Conservation (phyloP, 352 stramenopile species). For the Pilasporangium apinafurcum region DNA sequence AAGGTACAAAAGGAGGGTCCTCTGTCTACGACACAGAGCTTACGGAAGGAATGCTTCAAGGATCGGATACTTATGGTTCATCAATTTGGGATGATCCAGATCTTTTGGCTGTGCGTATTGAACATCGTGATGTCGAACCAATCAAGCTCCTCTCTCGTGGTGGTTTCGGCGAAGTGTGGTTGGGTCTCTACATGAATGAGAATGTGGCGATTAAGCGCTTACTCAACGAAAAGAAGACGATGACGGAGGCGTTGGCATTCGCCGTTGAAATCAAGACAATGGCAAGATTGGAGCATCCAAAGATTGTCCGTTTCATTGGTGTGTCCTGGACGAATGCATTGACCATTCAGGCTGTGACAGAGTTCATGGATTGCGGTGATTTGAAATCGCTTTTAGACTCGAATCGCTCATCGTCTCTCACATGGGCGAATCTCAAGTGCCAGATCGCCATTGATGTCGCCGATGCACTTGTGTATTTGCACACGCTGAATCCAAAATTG, state of each 20-base stretch:
- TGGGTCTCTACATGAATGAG: conserved; percentile 55
- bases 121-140: conserved; percentile 40
- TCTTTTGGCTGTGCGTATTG: conserved; percentile 48
- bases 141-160: conserved; percentile 58
- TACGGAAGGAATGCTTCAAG: conserved; percentile 21
- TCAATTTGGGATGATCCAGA: conserved; percentile 67
- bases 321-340: conserved; percentile 61
- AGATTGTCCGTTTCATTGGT: conserved; percentile 63
- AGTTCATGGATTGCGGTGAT: conserved; percentile 71
- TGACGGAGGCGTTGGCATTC: conserved; percentile 49
- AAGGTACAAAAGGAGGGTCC: conserved; percentile 1
- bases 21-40: conserved; percentile 23
- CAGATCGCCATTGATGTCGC: conserved; percentile 64
- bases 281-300: conserved; percentile 49
- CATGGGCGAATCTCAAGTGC: conserved; percentile 59
- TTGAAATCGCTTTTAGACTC: conserved; percentile 43
- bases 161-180: conserved; percentile 65
- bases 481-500: conserved; percentile 57
- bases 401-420: conserved; percentile 23
- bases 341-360: conserved; percentile 52
- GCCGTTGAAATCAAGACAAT: conserved; percentile 55
- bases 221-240: conserved; percentile 43
- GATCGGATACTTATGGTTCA: conserved; percentile 30
- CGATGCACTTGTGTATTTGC: conserved; percentile 64
- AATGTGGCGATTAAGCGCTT: conserved; percentile 66